Evolutionary conservation across 345 rosid species (phyloP), one percentile per base, ranked within the genome.

Genomic region (Sisymbrium irio): DNA sequence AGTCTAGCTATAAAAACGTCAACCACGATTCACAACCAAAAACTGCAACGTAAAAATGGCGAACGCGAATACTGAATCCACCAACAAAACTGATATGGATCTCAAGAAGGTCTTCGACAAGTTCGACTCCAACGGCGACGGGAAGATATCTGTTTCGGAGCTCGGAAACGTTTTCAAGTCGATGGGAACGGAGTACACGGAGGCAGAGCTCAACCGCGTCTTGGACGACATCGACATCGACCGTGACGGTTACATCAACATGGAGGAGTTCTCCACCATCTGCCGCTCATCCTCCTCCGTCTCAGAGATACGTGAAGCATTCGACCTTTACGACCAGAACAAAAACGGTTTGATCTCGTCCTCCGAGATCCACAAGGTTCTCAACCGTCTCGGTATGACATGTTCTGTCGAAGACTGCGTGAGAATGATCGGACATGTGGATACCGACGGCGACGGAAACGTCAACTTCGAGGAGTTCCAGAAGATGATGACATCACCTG

Each of bases 121-220:
- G 51, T 93, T 93, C 87, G 98, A 93, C 57, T 11, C 90, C 62
- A 90, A 93, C 79, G 79, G 83, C 54, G 98, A 93, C 64, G 97
- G 98, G 20, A 87, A 82, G 86, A 90, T 93, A 90, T 93, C 97
- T 8, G 72, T 71, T 1, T 6, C 67, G 0, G 98, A 93, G 69
- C 93, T 93, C 58, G 79, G 84, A 4, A 80, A 71, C 17, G 92
- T 93, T 19, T 62, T 93, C 80, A 74, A 85, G 44, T 65, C 97
- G 18, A 77, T 85, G 84, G 97, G 97, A n/a, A 81, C 93, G 12
- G 5, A 65, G 64, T 83, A 78, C 83, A 55, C 87, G 1, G 37
- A 77, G 17, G 74, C 35, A 0, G 96, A 89, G 53, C 79, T 93
- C 9, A 41, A 57, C 44, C 77, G 76, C 1, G 89, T 81, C 3